Evolutionary conservation across 176 grass and related monocot species (phyloP).

Genomic region (Elymus sibiricus): DNA sequence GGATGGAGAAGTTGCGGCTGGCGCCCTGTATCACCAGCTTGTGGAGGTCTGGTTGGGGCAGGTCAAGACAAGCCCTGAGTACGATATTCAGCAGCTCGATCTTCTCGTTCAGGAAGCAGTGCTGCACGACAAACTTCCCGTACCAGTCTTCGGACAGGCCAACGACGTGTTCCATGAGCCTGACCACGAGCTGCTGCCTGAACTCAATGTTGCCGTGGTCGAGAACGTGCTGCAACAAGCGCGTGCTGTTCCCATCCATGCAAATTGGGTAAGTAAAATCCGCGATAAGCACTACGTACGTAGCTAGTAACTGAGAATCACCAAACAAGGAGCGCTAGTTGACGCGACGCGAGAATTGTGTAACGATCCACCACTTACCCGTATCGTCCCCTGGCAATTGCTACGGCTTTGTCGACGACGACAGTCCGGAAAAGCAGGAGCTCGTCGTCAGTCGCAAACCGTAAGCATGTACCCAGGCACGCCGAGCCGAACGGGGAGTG

Average conservation of each 20-base stretch:
- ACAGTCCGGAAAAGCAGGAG: not conserved
- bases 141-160: not conserved
- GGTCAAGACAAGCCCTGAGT: too few relatives aligned
- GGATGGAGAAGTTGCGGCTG: too few relatives aligned
- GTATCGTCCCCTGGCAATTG: not conserved
- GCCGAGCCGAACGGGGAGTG: not conserved
- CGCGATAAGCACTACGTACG: too few relatives aligned
- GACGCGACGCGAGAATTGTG: too few relatives aligned
- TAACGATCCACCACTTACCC: not conserved
- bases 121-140: slow-evolving; percentile 28
- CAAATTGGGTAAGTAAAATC: too few relatives aligned
- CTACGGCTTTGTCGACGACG: not conserved
- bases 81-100: not conserved
- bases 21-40: too few relatives aligned
- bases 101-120: not conserved
- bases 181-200: not conserved
- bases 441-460: not conserved
- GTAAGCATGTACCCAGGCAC: not conserved
- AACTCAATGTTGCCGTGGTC: not conserved
- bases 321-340: too few relatives aligned
- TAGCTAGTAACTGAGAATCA: too few relatives aligned
- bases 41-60: too few relatives aligned
- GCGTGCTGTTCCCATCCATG: too few relatives aligned
- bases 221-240: slow-evolving; percentile 14
- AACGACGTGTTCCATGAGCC: not conserved